Evolutionary conservation across 768 basidiomycete species (phyloP), one percentile per base, ranked within the genome.

Genomic region (Suillus lakei): DNA sequence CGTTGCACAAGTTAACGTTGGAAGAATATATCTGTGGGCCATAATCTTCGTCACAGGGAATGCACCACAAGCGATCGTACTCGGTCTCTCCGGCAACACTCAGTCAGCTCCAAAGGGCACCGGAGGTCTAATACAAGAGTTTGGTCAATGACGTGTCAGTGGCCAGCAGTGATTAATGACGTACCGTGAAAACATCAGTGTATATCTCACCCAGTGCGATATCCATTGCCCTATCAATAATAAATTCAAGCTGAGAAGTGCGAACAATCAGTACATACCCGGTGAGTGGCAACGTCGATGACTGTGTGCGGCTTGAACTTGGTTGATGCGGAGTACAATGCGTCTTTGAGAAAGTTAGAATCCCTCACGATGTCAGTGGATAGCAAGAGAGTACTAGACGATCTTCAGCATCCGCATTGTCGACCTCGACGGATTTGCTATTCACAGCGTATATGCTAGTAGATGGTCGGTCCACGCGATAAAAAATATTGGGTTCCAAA

Each of bases 261-360:
- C 15, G 26, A 62, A 50, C 13, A 10, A 51, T 12, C 2, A 55
- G 12, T 16, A 69, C 80, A 48, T 76, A 91, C 91, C 90, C 90
- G 28, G 92, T 95, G 51, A 95, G 94, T 95, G 15, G 93, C 94
- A 28, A 93, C 93, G 72, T 96, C 93, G 66, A 96, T 86, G 59
- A 95, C 80, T 1, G 91, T 92, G 72, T 92, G 88, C 1, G 94
- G 89, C 73, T 90, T 91, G 81, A 85, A 94, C 63, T 85, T 82
- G 8, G 89, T 87, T 1, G 89, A 86, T 28, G 88, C 86, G 74
- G 95, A 96, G 77, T 92, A 92, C 65, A 96, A 84, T 1, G 93
- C 92, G 76, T 96, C 94, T 87, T 69, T 21, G 64, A 15, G 46
- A 8, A 32, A 59, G 36, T 60, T 28, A 39, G 30, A 48, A 66